Base-by-base conservation (phyloP, 164 flowering plant species). In the Liquidambar formosana region DNA sequence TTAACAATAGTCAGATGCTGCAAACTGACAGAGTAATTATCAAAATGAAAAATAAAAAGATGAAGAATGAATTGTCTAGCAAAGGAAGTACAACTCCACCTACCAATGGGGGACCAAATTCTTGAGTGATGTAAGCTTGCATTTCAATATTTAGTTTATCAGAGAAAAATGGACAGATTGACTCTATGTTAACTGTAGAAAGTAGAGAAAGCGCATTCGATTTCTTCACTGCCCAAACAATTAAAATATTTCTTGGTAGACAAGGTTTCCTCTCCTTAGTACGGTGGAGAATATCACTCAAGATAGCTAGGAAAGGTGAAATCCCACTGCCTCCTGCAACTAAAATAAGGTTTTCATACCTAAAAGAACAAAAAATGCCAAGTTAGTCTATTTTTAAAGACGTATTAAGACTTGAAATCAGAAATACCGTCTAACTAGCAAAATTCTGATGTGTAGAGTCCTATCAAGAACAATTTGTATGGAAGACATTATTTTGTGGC, bases 291-390 rank as follows among this genome's bases (percentile, higher is more conserved):
- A 94, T 79, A 75, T 94, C 99, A 57, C 89, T 88, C 76, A 94
- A 73, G 73, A 94, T 79, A 64, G 97, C 99, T n/a, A 92, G 63
- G 76, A 94, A 94, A 4, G 99, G 97, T 51, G 99, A 87, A 65
- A 94, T 85, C 21, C 99, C 99, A 63, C 92, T 92, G 44, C 99
- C 99, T 49, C 99, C 99, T 33, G 99, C 97, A 4, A 95, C 94
- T 74, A 95, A 70, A 53, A 95, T 74, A 43, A 92, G 90, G 76
- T 89, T 81, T 71, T 87, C 91, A 64, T 92, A 92, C 90, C 99
- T 94, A 65, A 27, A 11, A 59, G 21, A 63, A 60, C 19, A 49
- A 67, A 57, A 22, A 61, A 12, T 10, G 19, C 2, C 10, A 58
- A 41, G 57, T 22, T 14, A 67, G 57, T 8, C 1, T 10, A 46